A percentile compares a stretch with the other conserved stretches of the same genome.
phyloP scores from a whole-genome alignment of 768 basidiomycete species.

The Suillus bovinus region DNA sequence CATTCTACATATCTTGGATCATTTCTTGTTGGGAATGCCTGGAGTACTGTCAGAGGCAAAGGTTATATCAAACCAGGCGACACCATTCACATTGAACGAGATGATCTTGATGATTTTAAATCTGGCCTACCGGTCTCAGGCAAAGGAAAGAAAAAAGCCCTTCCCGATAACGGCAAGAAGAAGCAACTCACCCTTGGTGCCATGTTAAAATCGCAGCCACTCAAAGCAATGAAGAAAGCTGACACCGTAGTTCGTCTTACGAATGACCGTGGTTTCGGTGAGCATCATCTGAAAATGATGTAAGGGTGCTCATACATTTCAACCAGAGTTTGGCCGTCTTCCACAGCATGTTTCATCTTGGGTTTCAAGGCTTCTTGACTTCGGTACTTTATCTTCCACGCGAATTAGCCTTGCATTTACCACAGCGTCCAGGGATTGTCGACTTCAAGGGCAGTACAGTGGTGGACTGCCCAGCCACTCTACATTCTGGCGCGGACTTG shows the following conservation, averaged over 20 bases:
- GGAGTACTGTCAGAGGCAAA: conserved; percentile 75
- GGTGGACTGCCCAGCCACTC: conserved; percentile 71
- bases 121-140: conserved; percentile 23
- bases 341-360: conserved; percentile 70
- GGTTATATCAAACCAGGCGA: conserved; percentile 71
- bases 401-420: neutral
- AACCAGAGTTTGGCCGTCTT: conserved; percentile 75
- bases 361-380: conserved; percentile 74
- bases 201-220: conserved; percentile 62
- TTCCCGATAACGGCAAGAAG: conserved; percentile 39
- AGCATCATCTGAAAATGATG: conserved; percentile 12
- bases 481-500: conserved; percentile 75
- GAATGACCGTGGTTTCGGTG: conserved; percentile 67
- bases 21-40: conserved; percentile 69
- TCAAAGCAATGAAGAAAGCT: conserved; percentile 46
- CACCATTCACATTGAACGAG: conserved; percentile 56
- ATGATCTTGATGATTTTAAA: conserved; percentile 39
- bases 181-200: conserved; percentile 66
- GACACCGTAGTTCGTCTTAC: conserved; percentile 69
- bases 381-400: conserved; percentile 41
- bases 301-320: conserved; percentile 1
- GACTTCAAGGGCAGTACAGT: conserved; percentile 69
- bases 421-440: conserved; percentile 48
- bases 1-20: conserved; percentile 57
- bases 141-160: conserved; percentile 38